phyloP scores from a whole-genome alignment of 805 yeast species.

The Kuraishia hungarica region DNA sequence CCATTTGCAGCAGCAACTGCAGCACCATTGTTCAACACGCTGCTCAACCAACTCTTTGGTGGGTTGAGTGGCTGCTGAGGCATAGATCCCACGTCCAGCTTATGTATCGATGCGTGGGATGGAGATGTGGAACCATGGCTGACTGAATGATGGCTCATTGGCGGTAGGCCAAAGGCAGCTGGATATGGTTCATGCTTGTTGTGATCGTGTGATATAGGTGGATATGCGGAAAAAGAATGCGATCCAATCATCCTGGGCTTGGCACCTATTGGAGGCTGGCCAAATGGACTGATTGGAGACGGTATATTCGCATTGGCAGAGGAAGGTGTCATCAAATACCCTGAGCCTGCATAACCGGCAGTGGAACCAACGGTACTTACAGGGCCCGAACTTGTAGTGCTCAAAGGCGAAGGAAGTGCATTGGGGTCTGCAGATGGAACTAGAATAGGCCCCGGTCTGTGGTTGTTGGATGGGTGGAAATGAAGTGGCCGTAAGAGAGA shows the following conservation, averaged over 20 bases:
- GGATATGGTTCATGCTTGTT: not conserved
- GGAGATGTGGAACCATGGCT: not conserved
- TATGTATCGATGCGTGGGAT: not conserved
- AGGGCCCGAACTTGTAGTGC: not conserved
- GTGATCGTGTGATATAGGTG: not conserved
- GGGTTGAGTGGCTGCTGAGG: not conserved
- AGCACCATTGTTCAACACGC: not conserved
- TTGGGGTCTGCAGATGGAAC: not conserved
- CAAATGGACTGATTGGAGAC: not conserved
- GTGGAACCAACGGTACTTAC: not conserved
- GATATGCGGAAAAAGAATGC: not conserved
- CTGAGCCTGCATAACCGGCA: not conserved
- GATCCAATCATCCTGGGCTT: not conserved
- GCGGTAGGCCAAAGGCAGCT: not conserved
- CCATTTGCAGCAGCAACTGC: not conserved
- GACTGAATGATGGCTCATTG: not conserved
- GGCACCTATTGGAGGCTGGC: not conserved
- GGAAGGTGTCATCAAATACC: not conserved
- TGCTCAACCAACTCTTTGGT: not conserved
- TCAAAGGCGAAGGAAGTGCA: not conserved
- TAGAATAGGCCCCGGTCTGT: constrained; percentile 1
- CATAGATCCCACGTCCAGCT: not conserved
- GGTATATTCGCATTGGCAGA: not conserved
- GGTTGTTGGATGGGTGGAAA: not conserved
- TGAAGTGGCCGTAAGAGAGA: constrained; percentile 1